A percentile compares a stretch with the other conserved stretches of the same genome.
Conservation (phyloP, 352 stramenopile species). For the Globisporangium solare region DNA sequence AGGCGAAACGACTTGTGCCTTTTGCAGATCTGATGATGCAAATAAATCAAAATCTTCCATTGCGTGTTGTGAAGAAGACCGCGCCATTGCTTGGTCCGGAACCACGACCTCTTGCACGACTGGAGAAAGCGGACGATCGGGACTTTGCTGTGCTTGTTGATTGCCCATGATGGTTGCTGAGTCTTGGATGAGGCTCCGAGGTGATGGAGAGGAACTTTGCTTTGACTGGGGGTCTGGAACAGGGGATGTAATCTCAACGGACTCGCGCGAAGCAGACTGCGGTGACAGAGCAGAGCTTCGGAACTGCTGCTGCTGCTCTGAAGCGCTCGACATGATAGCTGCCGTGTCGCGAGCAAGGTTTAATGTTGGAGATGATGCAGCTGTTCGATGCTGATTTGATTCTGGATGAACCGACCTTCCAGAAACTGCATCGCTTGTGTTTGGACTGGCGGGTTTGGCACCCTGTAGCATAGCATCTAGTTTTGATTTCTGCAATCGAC, state of each 20-base stretch:
- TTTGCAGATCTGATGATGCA: not conserved
- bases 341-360: not conserved
- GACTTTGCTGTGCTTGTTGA: not conserved
- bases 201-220: not conserved
- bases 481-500: slow-evolving; percentile 1
- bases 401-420: not conserved
- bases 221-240: not conserved
- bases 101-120: not conserved
- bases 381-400: not conserved
- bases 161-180: not conserved
- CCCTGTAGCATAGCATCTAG: not conserved
- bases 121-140: not conserved
- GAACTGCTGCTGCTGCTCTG: not conserved
- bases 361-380: not conserved
- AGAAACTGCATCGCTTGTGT: not conserved
- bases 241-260: not conserved
- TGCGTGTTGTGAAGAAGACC: too few relatives aligned
- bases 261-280: not conserved
- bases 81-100: not conserved
- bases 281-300: slow-evolving; percentile 9
- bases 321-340: not conserved
- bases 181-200: not conserved
- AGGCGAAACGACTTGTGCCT: not conserved
- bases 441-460: not conserved
- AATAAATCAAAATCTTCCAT: too few relatives aligned